These are phyloP conservation scores for Talaromyces piceae DNA, from an alignment of 2,329 filamentous ascomycete species.

Conservation along the genomic window DNA sequence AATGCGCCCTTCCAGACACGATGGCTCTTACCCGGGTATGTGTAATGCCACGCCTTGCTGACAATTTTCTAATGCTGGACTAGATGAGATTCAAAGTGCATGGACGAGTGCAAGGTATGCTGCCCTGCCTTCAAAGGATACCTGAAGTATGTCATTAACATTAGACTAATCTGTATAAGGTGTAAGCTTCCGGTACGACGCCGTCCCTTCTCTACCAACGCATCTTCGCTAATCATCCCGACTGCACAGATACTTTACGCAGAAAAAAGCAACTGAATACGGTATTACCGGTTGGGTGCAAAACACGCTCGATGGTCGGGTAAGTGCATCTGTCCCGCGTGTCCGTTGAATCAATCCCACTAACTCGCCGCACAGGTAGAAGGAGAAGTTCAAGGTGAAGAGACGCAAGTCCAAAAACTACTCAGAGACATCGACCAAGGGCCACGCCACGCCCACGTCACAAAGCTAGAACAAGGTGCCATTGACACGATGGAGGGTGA, in stretches of 20 bases:
- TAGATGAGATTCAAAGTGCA: slow-evolving; percentile 47
- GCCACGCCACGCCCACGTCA: slow-evolving; percentile 64
- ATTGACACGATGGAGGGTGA: slow-evolving; percentile 62
- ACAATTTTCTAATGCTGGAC: not conserved
- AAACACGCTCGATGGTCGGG: slow-evolving; percentile 41
- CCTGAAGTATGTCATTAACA: not conserved
- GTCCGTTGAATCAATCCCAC: not conserved
- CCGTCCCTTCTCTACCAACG: too few species aligned
- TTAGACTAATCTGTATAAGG: slow-evolving; percentile 18
- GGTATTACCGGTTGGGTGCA: slow-evolving; percentile 43
- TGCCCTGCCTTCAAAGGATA: not conserved
- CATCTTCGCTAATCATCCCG: not conserved
- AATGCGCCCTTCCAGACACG: not conserved
- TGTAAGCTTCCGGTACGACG: slow-evolving; percentile 43
- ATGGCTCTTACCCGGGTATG: slow-evolving; percentile 11
- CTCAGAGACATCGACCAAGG: slow-evolving; percentile 69
- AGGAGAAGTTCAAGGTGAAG: slow-evolving; percentile 76
- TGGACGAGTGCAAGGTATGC: slow-evolving; percentile 62
- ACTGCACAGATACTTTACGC: slow-evolving; percentile 33
- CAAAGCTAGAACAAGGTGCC: slow-evolving; percentile 62
- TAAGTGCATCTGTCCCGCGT: slow-evolving; percentile 13
- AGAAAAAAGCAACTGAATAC: slow-evolving; percentile 35
- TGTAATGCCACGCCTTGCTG: not conserved
- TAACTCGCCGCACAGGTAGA: slow-evolving; percentile 64
- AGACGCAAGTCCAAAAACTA: slow-evolving; percentile 59